These are phyloP conservation scores for Fusarium acutatum DNA, from an alignment of 2,329 filamentous ascomycete genomes.

Conservation along the genomic window DNA sequence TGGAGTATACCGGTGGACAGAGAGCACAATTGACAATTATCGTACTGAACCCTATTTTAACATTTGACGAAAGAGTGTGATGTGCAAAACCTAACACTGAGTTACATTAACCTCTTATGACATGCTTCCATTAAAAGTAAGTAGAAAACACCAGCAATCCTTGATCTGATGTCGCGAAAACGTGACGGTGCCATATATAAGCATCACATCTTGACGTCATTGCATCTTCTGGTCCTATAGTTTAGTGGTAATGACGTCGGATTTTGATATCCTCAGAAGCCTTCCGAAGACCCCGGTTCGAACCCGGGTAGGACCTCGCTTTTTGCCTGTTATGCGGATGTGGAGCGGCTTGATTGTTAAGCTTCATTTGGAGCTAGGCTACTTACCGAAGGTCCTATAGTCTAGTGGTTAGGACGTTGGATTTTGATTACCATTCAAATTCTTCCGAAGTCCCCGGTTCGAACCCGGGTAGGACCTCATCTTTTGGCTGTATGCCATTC, in stretches of 20 bases:
- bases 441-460: conserved; percentile 23
- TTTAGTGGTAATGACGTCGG: conserved; percentile 31
- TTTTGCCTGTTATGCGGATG: not conserved
- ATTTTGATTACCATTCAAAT: conserved; percentile 10
- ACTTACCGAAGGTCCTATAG: conserved; percentile 1
- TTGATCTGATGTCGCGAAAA: not conserved
- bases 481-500: not conserved
- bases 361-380: fast-evolving
- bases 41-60: not conserved
- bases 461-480: conserved; percentile 24
- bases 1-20: not conserved
- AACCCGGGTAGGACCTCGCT: conserved; percentile 26
- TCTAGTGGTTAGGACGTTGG: conserved; percentile 29
- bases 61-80: not conserved
- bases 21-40: not conserved
- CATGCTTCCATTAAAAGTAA: fast-evolving
- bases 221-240: conserved; percentile 14
- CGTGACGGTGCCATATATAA: not conserved
- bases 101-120: fast-evolving
- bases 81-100: too few species aligned
- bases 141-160: fast-evolving
- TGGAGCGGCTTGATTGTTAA: fast-evolving
- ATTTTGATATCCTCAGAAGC: conserved; percentile 19
- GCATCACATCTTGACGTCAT: fast-evolving
- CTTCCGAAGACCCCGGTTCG: conserved; percentile 28